Base-by-base conservation (phyloP, 1,284 basidiomycete species). In the Papiliotrema flavescens region DNA sequence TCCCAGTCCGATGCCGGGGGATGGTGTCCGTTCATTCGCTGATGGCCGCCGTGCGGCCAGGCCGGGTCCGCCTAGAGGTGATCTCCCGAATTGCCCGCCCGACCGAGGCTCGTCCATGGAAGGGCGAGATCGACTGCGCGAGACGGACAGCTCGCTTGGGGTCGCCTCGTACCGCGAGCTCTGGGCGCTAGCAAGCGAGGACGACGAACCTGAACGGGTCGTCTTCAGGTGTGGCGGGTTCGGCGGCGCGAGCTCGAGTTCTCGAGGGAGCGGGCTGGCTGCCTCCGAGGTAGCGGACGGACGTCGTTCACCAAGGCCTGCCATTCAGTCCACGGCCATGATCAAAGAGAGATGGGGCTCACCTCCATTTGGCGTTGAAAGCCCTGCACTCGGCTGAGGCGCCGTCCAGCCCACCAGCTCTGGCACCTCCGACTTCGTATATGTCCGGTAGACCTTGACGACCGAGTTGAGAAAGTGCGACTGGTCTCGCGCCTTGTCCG, bases 401-500 rank as follows among this genome's bases (percentile, higher is more conserved):
- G 58, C 55, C 13, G 26, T 56, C 41, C 77, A 75, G 45, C 72
- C 71, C 54, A 76, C 66, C 49, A 79, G 53, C 46, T 71, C 61
- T 0, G 77, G 76, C 6, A 67, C 26, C 80, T 82, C 61, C 83
- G 81, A 80, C 36, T 80, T 80, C 17, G 84, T 80, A 34, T 86
- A 80, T 34, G 79, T 77, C 43, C 82, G 81, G 73, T 87, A 92
- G n/a, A 90, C 80, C 53, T 84, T 80, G 55, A 90, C 78, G 36
- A 87, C 63, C 0, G 85, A 80, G 39, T 82, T 80, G 44, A 95
- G 74, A 71, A 96, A 96, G 14, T 78, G 76, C 6, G 79, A 69
- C 70, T 93, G 90, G 60, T 94, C 89, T 15, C 73, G 71, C 35
- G 82, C 72, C 51, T 82, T 82, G 69, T 93, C 91, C 0, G 90